Evolutionary conservation across 1,284 basidiomycete genomes (phyloP).

Genomic region (Trichosporon sp.): DNA sequence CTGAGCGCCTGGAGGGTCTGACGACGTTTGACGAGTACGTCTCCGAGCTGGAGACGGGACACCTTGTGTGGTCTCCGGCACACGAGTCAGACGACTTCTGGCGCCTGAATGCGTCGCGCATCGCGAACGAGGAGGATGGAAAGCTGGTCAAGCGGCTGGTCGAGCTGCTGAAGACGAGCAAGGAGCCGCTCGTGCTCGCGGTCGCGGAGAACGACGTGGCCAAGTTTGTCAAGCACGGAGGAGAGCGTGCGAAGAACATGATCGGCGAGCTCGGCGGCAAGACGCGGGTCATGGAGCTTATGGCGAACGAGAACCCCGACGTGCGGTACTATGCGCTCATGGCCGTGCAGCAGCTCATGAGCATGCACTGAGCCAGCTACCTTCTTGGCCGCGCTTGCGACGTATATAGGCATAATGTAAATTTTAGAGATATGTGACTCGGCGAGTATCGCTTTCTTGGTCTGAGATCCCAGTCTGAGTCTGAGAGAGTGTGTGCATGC

Average conservation of each 20-base stretch:
- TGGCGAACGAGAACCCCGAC: constrained; percentile 80
- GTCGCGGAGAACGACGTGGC: constrained; percentile 90
- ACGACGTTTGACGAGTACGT: constrained; percentile 88
- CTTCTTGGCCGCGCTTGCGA: neutral
- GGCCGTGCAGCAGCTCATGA: constrained; percentile 45
- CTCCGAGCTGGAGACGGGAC: constrained; percentile 82
- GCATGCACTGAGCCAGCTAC: constrained; percentile 29
- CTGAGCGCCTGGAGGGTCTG: constrained; percentile 73
- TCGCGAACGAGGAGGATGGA: constrained; percentile 75
- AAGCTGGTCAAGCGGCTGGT: constrained; percentile 76
- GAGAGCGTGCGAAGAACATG: constrained; percentile 81
- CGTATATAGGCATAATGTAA: constrained; percentile 6
- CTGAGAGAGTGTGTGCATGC: neutral
- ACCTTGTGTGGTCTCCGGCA: constrained; percentile 88
- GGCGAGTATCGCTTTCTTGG: neutral
- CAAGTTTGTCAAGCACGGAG: constrained; percentile 79
- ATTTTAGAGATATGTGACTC: constrained; percentile 4
- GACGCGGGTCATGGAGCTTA: constrained; percentile 85
- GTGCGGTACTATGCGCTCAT: constrained; percentile 87
- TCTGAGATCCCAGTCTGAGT: neutral
- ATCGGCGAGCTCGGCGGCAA: constrained; percentile 82
- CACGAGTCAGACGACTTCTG: constrained; percentile 97
- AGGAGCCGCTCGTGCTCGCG: constrained; percentile 69
- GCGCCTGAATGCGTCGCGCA: constrained; percentile 87
- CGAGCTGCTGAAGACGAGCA: constrained; percentile 63